These are phyloP conservation scores for Phoma sp. DNA, from an alignment of 2,329 filamentous ascomycete genomes.

Conservation along the genomic window DNA sequence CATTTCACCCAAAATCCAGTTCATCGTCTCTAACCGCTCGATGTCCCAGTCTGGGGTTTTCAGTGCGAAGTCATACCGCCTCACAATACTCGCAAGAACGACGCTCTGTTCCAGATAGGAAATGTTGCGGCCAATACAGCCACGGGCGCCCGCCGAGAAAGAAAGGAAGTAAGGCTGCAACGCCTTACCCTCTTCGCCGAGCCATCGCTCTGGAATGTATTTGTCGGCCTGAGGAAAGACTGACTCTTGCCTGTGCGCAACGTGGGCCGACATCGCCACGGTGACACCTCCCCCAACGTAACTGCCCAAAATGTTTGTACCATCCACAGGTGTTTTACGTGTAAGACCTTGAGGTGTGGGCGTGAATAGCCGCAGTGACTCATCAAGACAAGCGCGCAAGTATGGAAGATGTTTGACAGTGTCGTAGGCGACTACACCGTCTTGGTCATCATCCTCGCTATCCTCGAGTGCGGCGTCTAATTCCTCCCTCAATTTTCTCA, in stretches of 20 bases:
- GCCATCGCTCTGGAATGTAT: conserved; percentile 46
- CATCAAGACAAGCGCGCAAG: conserved; percentile 52
- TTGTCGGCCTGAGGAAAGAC: conserved; percentile 40
- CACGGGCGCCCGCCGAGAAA: conserved; percentile 37
- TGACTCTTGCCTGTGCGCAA: conserved; percentile 48
- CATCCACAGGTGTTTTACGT: conserved; percentile 42
- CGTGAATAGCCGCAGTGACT: conserved; percentile 54
- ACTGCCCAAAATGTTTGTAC: conserved; percentile 34
- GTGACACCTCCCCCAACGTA: conserved; percentile 37
- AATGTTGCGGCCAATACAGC: conserved; percentile 41
- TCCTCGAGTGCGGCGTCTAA: conserved; percentile 37
- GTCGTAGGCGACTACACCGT: conserved; percentile 34
- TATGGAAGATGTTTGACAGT: conserved; percentile 43
- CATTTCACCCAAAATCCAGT: conserved; percentile 46
- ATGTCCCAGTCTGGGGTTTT: conserved; percentile 44
- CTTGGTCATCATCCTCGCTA: conserved; percentile 33
- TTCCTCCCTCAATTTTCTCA: conserved; percentile 34
- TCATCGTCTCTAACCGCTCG: conserved; percentile 46
- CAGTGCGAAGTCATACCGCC: conserved; percentile 48
- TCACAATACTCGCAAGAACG: conserved; percentile 42
- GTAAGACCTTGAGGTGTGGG: conserved; percentile 51
- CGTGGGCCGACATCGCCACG: conserved; percentile 53
- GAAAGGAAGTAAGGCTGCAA: conserved; percentile 40
- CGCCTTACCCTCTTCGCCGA: conserved; percentile 42
- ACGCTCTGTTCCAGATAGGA: conserved; percentile 42